Conservation (phyloP, 2,329 filamentous ascomycete genomes). For the Xylariaceae sp. region DNA sequence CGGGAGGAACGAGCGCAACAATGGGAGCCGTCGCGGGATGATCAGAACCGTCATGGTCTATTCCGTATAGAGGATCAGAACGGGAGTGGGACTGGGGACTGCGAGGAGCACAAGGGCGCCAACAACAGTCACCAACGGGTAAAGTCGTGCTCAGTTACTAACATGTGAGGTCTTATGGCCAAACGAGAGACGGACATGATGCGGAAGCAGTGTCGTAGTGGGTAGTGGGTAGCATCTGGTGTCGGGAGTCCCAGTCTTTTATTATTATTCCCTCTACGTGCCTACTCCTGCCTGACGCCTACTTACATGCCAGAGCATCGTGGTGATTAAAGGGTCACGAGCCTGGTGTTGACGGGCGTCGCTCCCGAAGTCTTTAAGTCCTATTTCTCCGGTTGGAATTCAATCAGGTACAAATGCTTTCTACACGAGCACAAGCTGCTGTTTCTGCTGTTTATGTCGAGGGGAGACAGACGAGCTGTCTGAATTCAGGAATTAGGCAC, state of each 20-base stretch:
- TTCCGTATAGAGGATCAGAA: neutral
- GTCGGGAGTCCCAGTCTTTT: neutral
- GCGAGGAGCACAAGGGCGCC: neutral
- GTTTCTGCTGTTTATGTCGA: constrained; percentile 1
- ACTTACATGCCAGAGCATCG: constrained; percentile 2
- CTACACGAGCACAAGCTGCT: constrained; percentile 16
- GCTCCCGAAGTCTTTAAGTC: constrained; percentile 11
- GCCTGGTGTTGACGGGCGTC: constrained; percentile 10
- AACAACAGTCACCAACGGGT: neutral
- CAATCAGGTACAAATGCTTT: constrained; percentile 11
- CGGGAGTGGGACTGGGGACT: neutral
- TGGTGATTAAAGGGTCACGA: neutral
- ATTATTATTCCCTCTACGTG: neutral
- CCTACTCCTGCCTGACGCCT: neutral
- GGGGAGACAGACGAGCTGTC: constrained; percentile 5
- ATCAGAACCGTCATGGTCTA: constrained; percentile 10
- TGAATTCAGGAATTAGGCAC: neutral
- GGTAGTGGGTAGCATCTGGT: neutral
- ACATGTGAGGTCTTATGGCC: constrained; percentile 1
- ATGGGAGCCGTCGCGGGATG: constrained; percentile 16
- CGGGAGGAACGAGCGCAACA: constrained; percentile 6
- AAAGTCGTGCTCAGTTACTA: neutral
- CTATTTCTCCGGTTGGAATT: constrained; percentile 13
- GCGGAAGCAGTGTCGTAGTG: neutral
- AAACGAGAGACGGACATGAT: constrained; percentile 10